Evolutionary conservation across 202 grass and related monocot species (phyloP).

Genomic region (Panicum hallii): DNA sequence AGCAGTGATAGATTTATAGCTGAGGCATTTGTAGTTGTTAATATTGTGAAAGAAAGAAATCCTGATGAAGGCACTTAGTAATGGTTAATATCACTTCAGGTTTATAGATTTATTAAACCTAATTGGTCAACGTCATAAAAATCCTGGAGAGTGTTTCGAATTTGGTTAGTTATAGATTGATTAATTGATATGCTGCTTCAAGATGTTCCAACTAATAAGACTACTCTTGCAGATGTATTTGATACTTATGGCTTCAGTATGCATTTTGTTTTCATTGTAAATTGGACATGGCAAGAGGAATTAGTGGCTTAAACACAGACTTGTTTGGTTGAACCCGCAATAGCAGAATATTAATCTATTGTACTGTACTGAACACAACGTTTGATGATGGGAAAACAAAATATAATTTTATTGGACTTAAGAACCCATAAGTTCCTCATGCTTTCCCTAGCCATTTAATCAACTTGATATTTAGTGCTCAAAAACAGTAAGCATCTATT

Average conservation of each 20-base stretch:
- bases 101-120: background rate
- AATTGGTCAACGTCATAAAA: background rate
- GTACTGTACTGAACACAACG: background rate
- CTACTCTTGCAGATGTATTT: background rate
- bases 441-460: background rate
- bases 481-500: background rate
- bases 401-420: background rate
- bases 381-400: background rate
- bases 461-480: background rate
- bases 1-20: background rate
- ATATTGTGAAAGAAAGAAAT: background rate
- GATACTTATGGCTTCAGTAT: background rate
- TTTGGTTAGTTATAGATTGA: constrained; percentile 2
- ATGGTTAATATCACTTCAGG: background rate
- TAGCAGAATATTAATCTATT: constrained; percentile 7
- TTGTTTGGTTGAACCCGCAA: constrained; percentile 17
- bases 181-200: background rate
- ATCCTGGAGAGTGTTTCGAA: background rate
- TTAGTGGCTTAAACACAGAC: background rate
- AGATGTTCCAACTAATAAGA: background rate
- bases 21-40: background rate
- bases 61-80: background rate
- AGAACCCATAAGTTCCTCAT: background rate
- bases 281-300: background rate
- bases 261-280: background rate